Evolutionary conservation across 768 basidiomycete genomes (phyloP), one percentile per base, ranked within the genome.

Genomic region (Agrocybe pediades): DNA sequence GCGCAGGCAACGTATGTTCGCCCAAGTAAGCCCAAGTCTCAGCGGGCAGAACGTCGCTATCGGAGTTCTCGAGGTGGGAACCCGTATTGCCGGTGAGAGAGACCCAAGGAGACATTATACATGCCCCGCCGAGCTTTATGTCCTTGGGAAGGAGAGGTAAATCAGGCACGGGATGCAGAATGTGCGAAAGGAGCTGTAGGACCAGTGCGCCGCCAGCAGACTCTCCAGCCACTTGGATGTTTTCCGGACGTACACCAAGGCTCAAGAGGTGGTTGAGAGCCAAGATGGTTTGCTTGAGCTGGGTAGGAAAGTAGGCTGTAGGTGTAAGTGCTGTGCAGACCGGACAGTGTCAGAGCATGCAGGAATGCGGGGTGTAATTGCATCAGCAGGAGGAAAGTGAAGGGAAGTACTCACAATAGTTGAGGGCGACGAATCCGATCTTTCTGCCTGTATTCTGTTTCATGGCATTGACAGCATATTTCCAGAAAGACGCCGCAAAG

Each of bases 191-290:
- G 20, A 72, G 51, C 53, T 71, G 65, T 1, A 71, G 56, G 6
- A 62, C 58, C 29, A 74, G 65, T 41, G 67, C 67, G 1, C 55
- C 73, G 5, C 71, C 71, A 2, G 73, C 73, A 9, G 73, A 74
- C 39, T 74, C 73, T 20, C 71, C 71, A 0, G 56, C 61, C 5
- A 74, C 41, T 44, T 68, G 62, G 29, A 74, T 60, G 25, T 69
- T 63, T 36, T 57, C 49, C 0, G 65, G 66, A 1, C 56, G 41
- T 2, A 68, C 57, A 3, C 68, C 70, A 1, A 21, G 49, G 3
- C 58, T 58, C 6, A 67, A 6, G 16, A 74, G 64, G 54, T 69
- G 66, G 19, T 67, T 49, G 8, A 74, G 29, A 0, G 70, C 68
- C 1, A 54, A 25, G 6, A 61, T 39, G n/a, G 61, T 55, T 55